A percentile compares a stretch with the other conserved stretches of the same genome.
These are phyloP conservation scores for Stentor coeruleus DNA, from an alignment of 73 alveolate species.

Conservation along the genomic window DNA sequence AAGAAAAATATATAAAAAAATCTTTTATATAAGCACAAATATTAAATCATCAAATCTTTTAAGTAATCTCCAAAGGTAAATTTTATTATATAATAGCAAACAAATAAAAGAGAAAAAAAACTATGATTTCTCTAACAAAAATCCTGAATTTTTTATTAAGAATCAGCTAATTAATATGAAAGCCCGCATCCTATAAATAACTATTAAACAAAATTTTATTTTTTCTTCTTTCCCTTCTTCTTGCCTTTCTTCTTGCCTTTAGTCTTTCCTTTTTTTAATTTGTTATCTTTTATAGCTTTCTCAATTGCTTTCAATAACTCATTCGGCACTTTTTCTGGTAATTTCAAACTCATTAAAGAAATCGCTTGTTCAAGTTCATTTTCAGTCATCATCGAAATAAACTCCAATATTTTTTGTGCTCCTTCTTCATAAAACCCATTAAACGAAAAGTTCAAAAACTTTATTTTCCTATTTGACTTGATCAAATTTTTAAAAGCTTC, in stretches of 20 bases:
- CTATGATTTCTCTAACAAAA: no score
- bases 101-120: no score
- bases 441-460: conserved; percentile 44
- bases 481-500: conserved; percentile 42
- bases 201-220: no score
- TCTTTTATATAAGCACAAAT: no score
- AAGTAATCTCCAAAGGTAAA: no score
- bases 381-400: conserved; percentile 20
- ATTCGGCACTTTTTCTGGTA: conserved; percentile 52
- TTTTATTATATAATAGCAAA: no score
- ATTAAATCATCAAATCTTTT: no score
- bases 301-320: conserved; percentile 47
- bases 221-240: conserved; percentile 42
- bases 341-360: conserved; percentile 45
- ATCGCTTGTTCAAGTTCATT: conserved; percentile 35
- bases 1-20: no score
- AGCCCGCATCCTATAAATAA: no score
- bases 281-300: conserved; percentile 39
- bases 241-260: conserved; percentile 47
- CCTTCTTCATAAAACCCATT: conserved; percentile 53
- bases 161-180: no score
- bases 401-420: conserved; percentile 26
- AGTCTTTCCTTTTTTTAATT: conserved; percentile 48
- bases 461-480: conserved; percentile 37
- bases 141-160: no score